Evolutionary conservation across 352 stramenopile species (phyloP), one percentile per base, ranked within the genome.

Genomic region (Pythium dissimile): DNA sequence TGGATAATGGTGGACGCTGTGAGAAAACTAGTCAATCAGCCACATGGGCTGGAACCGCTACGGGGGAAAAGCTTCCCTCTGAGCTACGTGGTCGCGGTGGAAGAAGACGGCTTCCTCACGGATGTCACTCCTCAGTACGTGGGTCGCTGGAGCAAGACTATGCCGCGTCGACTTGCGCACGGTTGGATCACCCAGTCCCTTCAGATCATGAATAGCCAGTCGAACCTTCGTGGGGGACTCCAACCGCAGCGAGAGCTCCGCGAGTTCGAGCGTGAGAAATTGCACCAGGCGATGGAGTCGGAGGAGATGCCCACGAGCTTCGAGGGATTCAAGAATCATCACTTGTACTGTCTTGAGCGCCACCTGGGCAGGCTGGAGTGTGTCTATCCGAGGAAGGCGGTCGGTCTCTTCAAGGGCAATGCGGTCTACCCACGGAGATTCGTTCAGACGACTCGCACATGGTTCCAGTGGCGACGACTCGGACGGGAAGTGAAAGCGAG

Each of bases 281-380:
- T 93, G 27, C 50, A 48, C 8, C 43, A 44, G 10, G 37, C 69
- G 54, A 66, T 34, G 9, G 49, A 68, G 46, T 50, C 47, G 11
- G 83, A 94, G 60, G 74, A 69, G 5, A 88, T 95, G 79, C 86
- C 85, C 0, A 80, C 72, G 16, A 92, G 77, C 35, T n/a, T 89
- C 11, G 78, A 90, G 48, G 78, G 62, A 9, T 96, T 95, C 54
- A 73, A 67, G 30, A 90, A 88, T 24, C 87, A 96, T 49, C 75
- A 86, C 28, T 20, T 88, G 45, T 94, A 91, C 58, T 86, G 80
- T 48, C 69, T 96, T 6, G 80, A 93, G 59, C 73, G 76, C 12
- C 82, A 94, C 51, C 66, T 96, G 8, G 67, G 64, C 4, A 69
- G 62, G n/a, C 71, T 72, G n/a, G 75, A 94, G 55, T 84, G 67